These are phyloP conservation scores for Middelhovenomyces tepae DNA, from an alignment of 805 yeast genomes.

Conservation along the genomic window DNA sequence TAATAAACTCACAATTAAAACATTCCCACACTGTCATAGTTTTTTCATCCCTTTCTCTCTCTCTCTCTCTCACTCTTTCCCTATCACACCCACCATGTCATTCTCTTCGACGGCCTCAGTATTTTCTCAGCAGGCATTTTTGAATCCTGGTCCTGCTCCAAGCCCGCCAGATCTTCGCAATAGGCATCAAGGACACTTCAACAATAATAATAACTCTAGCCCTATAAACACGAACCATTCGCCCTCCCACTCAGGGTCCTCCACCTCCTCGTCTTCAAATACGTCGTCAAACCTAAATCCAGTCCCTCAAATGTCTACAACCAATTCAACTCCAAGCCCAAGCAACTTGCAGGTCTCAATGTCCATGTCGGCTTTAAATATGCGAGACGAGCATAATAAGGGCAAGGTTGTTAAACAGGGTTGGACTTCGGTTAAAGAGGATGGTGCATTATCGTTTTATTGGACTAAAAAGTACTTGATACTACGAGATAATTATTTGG, in stretches of 20 bases:
- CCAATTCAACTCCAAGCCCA: no score
- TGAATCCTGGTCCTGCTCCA: constrained; percentile 50
- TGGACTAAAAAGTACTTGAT: constrained; percentile 89
- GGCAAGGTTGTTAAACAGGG: constrained; percentile 42
- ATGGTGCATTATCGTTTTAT: constrained; percentile 64
- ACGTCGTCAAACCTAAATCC: constrained; percentile 6
- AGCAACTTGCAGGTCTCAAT: no score
- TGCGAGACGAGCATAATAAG: no score
- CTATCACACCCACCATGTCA: constrained; percentile 26
- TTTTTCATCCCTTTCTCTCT: neutral
- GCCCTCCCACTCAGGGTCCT: constrained; percentile 10
- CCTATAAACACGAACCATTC: constrained; percentile 5
- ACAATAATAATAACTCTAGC: neutral
- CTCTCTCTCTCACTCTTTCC: neutral
- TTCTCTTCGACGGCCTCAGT: constrained; percentile 38
- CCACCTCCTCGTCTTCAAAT: constrained; percentile 14
- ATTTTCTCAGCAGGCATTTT: constrained; percentile 39
- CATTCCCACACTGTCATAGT: neutral
- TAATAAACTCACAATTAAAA: no score
- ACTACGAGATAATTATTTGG: constrained; percentile 63
- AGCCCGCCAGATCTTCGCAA: constrained; percentile 32
- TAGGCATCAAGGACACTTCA: neutral
- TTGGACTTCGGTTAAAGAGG: constrained; percentile 90
- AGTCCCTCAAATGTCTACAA: no score
- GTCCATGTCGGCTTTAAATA: no score